Conservation (phyloP, 306 rosid genomes). For the Cyamopsis tetragonoloba region DNA sequence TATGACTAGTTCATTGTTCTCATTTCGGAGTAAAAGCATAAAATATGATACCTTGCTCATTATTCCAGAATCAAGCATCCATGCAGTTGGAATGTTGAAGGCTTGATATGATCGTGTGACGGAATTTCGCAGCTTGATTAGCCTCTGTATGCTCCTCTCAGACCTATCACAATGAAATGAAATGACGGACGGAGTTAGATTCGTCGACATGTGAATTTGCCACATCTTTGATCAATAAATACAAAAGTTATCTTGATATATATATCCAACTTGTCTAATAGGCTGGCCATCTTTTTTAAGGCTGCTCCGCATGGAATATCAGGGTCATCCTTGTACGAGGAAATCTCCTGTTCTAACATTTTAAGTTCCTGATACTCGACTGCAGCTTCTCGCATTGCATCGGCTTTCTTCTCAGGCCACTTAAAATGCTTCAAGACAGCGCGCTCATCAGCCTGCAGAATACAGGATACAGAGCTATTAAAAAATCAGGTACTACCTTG, state of each 20-base stretch:
- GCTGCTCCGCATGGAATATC: constrained; percentile 69
- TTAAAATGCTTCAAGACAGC: constrained; percentile 90
- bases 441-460: constrained; percentile 77
- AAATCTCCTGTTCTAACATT: constrained; percentile 65
- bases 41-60: constrained; percentile 50
- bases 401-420: constrained; percentile 98
- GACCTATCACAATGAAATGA: constrained; percentile 51
- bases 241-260: not conserved
- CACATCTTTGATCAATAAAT: not conserved
- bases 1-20: not conserved
- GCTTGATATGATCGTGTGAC: constrained; percentile 58
- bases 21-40: not conserved
- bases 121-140: constrained; percentile 56
- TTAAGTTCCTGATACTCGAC: constrained; percentile 82
- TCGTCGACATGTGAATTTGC: not conserved
- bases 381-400: constrained; percentile 91
- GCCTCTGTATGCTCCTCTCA: constrained; percentile 66
- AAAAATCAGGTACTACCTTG: not conserved
- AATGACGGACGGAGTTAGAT: constrained; percentile 18
- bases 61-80: constrained; percentile 96
- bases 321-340: constrained; percentile 66
- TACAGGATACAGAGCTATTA: constrained; percentile 8
- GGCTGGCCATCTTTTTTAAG: constrained; percentile 77
- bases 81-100: constrained; percentile 66
- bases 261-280: constrained; percentile 72